Base-by-base conservation (phyloP, 2,329 filamentous ascomycete genomes). In the Cercospora brassicicola region DNA sequence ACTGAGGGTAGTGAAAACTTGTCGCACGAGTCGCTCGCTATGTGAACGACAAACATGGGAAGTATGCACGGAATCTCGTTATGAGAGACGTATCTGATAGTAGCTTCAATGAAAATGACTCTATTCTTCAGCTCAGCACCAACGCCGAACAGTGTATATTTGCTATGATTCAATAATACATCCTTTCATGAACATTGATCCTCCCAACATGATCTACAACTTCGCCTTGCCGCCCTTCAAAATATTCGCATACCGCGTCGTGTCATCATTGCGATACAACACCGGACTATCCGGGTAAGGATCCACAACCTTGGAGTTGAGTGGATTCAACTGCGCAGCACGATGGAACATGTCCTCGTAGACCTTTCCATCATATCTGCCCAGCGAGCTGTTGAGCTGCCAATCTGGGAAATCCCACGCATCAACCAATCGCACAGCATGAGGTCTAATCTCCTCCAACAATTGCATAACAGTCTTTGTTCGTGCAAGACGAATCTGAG, bases 401-500 rank as follows among this genome's bases (percentile, higher is more conserved):
- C 89, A 93, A 76, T 93, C 91, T 1, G 90, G 88, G 79, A 93
- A 91, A 68, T 87, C 86, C 91, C 91, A 93, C 0, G 89, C 83
- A 74, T 93, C 91, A 0, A 92, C 90, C 10, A 93, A 81, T 10
- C 87, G 80, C 13, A 93, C 84, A 0, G 91, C 90, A 76, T 93
- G 91, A 2, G 91, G 91, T 5, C 91, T 84, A 68, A 93, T 88
- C 69, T 92, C 89, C 67, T 89, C 87, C 4, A 93, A 82, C 18
- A 93, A 81, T 74, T 86, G 87, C 84, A 91, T 89, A 4, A 91
- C 89, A 6, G 87, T 84, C 76, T 86, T 90, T 1, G 87, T 89
- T 67, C 89, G 84, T 0, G 89, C 86, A 9, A 93, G 85, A 67
- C 87, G 85, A 75, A 93, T 92, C 81, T 93, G 91, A 39, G 89